These are phyloP conservation scores for Acacia crassicarpa DNA, from an alignment of 306 rosid species.

Conservation along the genomic window DNA sequence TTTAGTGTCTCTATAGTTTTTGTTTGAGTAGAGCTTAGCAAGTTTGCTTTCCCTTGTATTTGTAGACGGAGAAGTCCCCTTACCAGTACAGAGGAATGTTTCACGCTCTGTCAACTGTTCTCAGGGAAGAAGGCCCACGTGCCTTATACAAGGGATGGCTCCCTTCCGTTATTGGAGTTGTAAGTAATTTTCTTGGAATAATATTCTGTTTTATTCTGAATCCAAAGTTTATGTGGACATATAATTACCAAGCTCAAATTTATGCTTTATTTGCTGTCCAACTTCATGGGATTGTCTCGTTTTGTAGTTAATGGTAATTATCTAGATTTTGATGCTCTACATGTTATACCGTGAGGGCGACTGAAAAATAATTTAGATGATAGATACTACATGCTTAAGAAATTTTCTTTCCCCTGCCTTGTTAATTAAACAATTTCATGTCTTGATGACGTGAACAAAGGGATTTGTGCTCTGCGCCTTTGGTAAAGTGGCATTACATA, in stretches of 20 bases:
- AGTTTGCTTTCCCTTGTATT: constrained; percentile 26
- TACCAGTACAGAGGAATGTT: constrained; percentile 96
- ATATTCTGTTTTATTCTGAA: constrained; percentile 10
- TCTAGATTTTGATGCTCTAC: constrained; percentile 7
- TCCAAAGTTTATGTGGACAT: not conserved
- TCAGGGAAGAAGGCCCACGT: constrained; percentile 94
- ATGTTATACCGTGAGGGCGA: not conserved
- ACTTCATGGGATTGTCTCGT: not conserved
- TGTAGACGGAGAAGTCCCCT: constrained; percentile 91
- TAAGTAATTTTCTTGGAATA: constrained; percentile 47
- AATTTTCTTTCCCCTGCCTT: not conserved
- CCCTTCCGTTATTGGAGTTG: constrained; percentile 99
- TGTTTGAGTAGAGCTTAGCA: constrained; percentile 8
- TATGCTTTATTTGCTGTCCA: constrained; percentile 10
- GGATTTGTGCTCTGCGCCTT: not conserved
- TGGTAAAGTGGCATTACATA: not conserved
- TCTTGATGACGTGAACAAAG: not conserved
- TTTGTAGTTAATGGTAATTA: not conserved
- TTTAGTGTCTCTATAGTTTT: not conserved
- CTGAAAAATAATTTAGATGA: not conserved
- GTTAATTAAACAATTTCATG: not conserved
- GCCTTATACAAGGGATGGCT: constrained; percentile 99
- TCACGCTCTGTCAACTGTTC: constrained; percentile 91
- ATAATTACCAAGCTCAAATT: not conserved
- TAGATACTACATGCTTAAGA: not conserved